phyloP scores from a whole-genome alignment of 208 protist genomes.

The Leishmania gerbilli region DNA sequence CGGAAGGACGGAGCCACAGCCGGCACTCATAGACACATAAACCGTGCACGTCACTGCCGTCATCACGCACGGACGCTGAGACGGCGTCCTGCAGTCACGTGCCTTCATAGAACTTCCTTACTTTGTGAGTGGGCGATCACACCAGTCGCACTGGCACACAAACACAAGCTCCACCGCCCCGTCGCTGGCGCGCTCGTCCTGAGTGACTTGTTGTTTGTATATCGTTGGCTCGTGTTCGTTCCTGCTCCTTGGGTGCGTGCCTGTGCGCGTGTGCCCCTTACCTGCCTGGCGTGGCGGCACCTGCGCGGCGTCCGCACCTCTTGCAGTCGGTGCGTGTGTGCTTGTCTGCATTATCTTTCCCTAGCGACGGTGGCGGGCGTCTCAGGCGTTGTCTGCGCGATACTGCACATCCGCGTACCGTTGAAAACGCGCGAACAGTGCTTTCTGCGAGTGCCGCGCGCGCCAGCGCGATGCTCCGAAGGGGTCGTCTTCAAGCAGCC shows the following conservation, averaged over 20 bases:
- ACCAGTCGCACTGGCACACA: background rate
- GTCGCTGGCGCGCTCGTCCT: background rate
- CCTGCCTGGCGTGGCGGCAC: too few relatives aligned
- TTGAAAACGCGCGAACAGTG: background rate
- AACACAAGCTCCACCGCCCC: background rate
- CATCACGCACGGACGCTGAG: background rate
- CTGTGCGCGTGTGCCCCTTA: background rate
- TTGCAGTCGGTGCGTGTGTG: constrained; percentile 3
- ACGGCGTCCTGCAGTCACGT: background rate
- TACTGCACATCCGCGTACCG: background rate
- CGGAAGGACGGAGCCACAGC: background rate
- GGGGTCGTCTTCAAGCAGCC: constrained; percentile 11
- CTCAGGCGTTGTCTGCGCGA: background rate
- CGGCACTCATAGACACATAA: background rate
- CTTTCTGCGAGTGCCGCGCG: background rate
- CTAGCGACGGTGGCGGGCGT: background rate
- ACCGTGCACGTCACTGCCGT: background rate
- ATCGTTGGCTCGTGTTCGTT: constrained; percentile 14
- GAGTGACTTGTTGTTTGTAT: background rate
- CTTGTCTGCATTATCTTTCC: background rate
- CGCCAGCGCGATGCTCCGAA: constrained; percentile 16
- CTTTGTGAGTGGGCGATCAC: background rate
- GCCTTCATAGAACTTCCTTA: constrained; percentile 2
- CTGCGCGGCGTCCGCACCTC: too few relatives aligned
- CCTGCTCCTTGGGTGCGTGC: constrained; percentile 6